Conservation (phyloP, 805 yeast species). For the Phaffomyces opuntiae region DNA sequence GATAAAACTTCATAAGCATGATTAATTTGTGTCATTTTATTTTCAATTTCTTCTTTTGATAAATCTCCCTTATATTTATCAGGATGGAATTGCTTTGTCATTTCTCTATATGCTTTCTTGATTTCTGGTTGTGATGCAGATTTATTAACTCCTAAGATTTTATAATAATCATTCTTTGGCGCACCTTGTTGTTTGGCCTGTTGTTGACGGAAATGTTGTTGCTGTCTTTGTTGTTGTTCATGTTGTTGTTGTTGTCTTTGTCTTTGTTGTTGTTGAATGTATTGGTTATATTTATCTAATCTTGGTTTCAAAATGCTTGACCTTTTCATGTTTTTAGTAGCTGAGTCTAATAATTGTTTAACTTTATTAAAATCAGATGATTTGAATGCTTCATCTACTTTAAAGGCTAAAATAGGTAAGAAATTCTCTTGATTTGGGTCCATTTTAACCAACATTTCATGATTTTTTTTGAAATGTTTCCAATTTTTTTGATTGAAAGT, state of each 20-base stretch:
- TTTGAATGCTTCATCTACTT: constrained; percentile 31
- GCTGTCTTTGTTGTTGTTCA: constrained; percentile 29
- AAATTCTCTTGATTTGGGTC: constrained; percentile 21
- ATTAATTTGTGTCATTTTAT: constrained; percentile 85
- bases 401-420: constrained; percentile 31
- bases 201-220: constrained; percentile 33
- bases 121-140: constrained; percentile 68
- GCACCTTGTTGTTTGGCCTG: constrained; percentile 24
- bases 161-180: constrained; percentile 66
- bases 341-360: constrained; percentile 29
- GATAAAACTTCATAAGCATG: constrained; percentile 86
- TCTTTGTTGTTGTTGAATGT: constrained; percentile 29
- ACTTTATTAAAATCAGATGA: constrained; percentile 33
- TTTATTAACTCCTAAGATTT: constrained; percentile 58
- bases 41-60: constrained; percentile 62
- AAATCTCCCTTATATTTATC: constrained; percentile 77
- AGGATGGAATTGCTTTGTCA: constrained; percentile 82
- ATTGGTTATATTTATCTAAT: constrained; percentile 20
- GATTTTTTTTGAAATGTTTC: constrained; percentile 21
- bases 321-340: constrained; percentile 32
- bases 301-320: constrained; percentile 26
- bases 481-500: constrained; percentile 25
- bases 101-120: constrained; percentile 71
- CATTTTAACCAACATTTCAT: constrained; percentile 18
- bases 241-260: constrained; percentile 38